Evolutionary conservation across 768 basidiomycete species (phyloP), one percentile per base, ranked within the genome.

Genomic region (Neoboletus brunneissimus): DNA sequence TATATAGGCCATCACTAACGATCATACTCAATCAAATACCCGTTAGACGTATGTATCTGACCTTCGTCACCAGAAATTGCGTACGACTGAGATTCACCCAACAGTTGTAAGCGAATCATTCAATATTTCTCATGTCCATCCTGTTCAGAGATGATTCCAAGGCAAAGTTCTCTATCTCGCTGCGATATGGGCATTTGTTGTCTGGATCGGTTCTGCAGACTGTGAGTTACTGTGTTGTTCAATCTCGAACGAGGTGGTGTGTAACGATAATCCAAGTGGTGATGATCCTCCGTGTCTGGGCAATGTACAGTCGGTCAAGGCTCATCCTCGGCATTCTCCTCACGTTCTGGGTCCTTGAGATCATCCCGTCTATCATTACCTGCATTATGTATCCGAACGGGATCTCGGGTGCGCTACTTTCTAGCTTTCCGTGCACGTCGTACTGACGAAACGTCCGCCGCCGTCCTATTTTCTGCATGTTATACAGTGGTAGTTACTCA

Each of bases 261-360:
- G 51, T 16, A 1, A 3, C 3, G n/a, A 7, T 31, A 25, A 49
- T 18, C 47, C 11, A 11, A 61, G 62, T 63, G 48, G 42, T 31
- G 8, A 63, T 63, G 62, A 53, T 64, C 25, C 51, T 64, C 11
- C 62, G 57, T 34, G 44, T 64, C 22, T 64, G 57, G 53, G 57
- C 48, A 40, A 22, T 63, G 34, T 60, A 63, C 27, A 4, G 11
- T 12, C 42, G 22, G 7, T 63, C 62, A 5, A 60, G 32, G 35
- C 31, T 53, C 13, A 29, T 63, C 5, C 54, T 63, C 22, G 35
- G 48, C 1, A 20, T 46, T 15, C 63, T 64, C 27, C 58, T 64
- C 20, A 10, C 42, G 1, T 37, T 60, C 20, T 64, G 53, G 12
- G 4, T 15, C 2, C 3, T 29, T 13, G 62, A 64, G 22, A 29